A percentile compares a stretch with the other conserved stretches of the same genome.
phyloP scores from a whole-genome alignment of 2,329 filamentous ascomycete species.

The Lachnellula arida region DNA sequence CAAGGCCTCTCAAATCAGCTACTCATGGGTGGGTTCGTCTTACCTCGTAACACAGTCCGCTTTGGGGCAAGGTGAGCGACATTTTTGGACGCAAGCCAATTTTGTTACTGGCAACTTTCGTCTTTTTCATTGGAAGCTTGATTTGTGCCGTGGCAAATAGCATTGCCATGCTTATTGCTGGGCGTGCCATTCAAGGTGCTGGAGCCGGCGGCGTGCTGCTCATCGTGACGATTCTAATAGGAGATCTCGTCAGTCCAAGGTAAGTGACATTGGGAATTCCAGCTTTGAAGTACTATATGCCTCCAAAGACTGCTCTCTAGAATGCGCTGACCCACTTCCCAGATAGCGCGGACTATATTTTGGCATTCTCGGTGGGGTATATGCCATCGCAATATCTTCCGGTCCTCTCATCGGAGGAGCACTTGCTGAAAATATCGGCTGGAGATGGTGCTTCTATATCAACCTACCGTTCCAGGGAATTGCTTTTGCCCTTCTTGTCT shows the following conservation, averaged over 20 bases:
- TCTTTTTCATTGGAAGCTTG: slow-evolving; percentile 53
- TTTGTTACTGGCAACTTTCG: slow-evolving; percentile 52
- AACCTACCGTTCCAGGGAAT: slow-evolving; percentile 51
- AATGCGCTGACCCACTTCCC: slow-evolving; percentile 4
- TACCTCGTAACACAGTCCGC: slow-evolving; percentile 46
- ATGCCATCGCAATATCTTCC: slow-evolving; percentile 55
- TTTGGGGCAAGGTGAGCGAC: slow-evolving; percentile 50
- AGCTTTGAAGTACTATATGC: slow-evolving; percentile 2
- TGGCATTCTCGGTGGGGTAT: slow-evolving; percentile 54
- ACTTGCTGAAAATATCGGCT: slow-evolving; percentile 45
- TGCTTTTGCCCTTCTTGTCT: slow-evolving; percentile 53
- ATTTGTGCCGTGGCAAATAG: slow-evolving; percentile 53
- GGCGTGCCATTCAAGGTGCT: slow-evolving; percentile 56
- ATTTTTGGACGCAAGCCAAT: slow-evolving; percentile 52
- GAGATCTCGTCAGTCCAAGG: slow-evolving; percentile 52
- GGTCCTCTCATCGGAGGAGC: slow-evolving; percentile 59
- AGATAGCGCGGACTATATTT: slow-evolving; percentile 51
- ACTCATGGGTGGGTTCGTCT: slow-evolving; percentile 50
- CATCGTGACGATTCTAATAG: slow-evolving; percentile 60
- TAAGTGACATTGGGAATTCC: slow-evolving; percentile 34
- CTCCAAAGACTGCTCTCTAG: slow-evolving; percentile 4
- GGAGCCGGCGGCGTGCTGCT: slow-evolving; percentile 59
- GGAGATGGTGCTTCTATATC: background rate
- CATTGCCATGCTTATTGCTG: slow-evolving; percentile 57
- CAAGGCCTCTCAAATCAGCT: slow-evolving; percentile 40